Base-by-base conservation (phyloP, 2,329 filamentous ascomycete species). In the Thelonectria discophora region DNA sequence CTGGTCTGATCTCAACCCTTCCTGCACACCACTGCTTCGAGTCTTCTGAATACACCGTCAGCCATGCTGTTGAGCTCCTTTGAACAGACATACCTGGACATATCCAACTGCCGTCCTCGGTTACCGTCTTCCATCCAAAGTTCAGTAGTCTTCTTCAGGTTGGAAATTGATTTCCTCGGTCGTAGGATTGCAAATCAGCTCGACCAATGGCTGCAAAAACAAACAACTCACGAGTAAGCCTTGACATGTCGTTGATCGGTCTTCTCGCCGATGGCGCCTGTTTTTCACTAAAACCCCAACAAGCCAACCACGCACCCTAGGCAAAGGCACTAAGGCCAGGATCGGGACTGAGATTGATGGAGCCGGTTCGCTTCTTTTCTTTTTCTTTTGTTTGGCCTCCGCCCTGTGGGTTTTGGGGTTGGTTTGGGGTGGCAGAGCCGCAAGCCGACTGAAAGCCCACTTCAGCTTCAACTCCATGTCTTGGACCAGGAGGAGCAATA, bases 361-460 rank as follows among this genome's bases (percentile, higher is more conserved):
- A 53, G 46, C 50, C 20, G 45, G 42, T 60, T 50, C 45, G 27
- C 37, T 37, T 60, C 24, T 13, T 55, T 49, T 49, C 48, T 52
- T 54, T 57, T 56, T 49, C 27, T 43, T 37, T 53, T 45, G 27
- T 43, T 30, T 18, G 37, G 42, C 32, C 47, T 45, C 39, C 13
- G 15, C 15, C 17, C n/a, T 42, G 39, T 21, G 20, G 17, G 42
- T 21, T 40, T 49, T 21, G 32, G 12, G 53, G 34, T 45, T 45
- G 45, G 27, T 48, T 56, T 48, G n/a, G 30, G 18, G 45, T 30
- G 51, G 57, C 57, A 60, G 57, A 60, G 57, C 57, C 57, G 46
- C 57, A 60, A 47, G 46, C 34, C 48, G 48, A 47, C 24, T 20
- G 17, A 11, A n/a, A 27, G 27, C 39, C 47, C 55, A 48, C 42